Evolutionary conservation across 2,329 filamentous ascomycete genomes (phyloP), one percentile per base, ranked within the genome.

Genomic region (Phyllosticta ampelicida): DNA sequence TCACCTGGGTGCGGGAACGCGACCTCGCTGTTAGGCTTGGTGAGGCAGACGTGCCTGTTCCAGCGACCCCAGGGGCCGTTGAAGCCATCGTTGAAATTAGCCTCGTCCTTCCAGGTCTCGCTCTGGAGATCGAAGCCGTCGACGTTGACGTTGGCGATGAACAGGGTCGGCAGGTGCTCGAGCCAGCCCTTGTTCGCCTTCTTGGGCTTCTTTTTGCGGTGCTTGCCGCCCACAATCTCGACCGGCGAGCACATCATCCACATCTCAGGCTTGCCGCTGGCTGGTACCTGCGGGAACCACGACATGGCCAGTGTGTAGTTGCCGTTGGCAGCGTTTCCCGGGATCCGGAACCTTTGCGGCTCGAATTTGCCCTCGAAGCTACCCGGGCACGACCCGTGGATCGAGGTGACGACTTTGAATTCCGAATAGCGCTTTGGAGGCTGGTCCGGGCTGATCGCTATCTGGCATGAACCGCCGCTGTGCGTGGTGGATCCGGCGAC

Each of bases 191-290:
- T 44, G 13, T 16, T 16, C 13, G 36, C 36, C 13, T 44, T 44
- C 13, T 44, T 44, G 11, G 36, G 36, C 62, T 79, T 80, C 1
- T 76, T 70, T 54, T 82, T 66, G 50, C 83, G 80, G 56, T 71
- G 70, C 1, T 75, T 71, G 36, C 76, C 75, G 0, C 74, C 76
- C 11, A 82, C 82, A 19, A 96, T 78, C 0, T 77, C 80, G 57
- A 95, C 74, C 0, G 88, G 83, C 0, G 86, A 89, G 64, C 92
- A 97, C 80, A 96, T 95, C 90, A 95, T 95, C 80, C 96, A 96
- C 78, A 96, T 86, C 70, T 97, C 92, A 1, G 90, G 85, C 70
- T 88, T 90, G 3, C 92, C 92, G 8, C 91, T 70, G 9, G 1
- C 3, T n/a, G 36, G 13, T 51, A 70, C 9, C 49, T 86, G 86